phyloP scores from a whole-genome alignment of 108 stramenopile genomes.

The Licmophora abbreviata region DNA sequence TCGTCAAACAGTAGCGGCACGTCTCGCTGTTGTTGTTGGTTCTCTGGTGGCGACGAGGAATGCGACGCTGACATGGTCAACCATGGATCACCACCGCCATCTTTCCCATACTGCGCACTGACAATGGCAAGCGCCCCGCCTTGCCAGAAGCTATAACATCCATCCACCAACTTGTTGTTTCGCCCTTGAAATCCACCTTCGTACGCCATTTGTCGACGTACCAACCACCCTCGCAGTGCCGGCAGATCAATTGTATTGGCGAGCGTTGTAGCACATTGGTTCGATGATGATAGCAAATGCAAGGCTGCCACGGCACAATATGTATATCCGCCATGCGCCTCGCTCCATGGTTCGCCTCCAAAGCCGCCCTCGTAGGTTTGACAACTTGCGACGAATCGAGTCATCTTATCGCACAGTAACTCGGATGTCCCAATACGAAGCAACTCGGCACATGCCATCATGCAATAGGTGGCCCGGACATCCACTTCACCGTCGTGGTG shows the following conservation, averaged over 20 bases:
- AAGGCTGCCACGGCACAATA: slow-evolving; percentile 91
- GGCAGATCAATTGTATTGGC: slow-evolving; percentile 47
- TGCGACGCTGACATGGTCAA: slow-evolving; percentile 9
- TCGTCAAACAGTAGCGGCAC: slow-evolving; percentile 50
- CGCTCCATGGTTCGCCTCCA: slow-evolving; percentile 89
- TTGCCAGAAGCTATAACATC: slow-evolving; percentile 99
- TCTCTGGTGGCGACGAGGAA: background rate
- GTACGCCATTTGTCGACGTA: slow-evolving; percentile 73
- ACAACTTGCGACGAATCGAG: slow-evolving; percentile 53
- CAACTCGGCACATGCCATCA: slow-evolving; percentile 66
- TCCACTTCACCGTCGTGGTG: slow-evolving; percentile 97
- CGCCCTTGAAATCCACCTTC: slow-evolving; percentile 97
- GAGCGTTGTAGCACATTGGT: slow-evolving; percentile 6
- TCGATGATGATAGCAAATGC: slow-evolving; percentile 13
- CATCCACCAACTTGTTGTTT: slow-evolving; percentile 97
- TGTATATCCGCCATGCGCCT: slow-evolving; percentile 98
- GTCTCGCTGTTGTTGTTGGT: too few relatives aligned
- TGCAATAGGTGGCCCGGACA: slow-evolving; percentile 90
- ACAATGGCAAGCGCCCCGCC: slow-evolving; percentile 82
- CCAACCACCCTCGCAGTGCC: slow-evolving; percentile 75
- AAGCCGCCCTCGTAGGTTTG: slow-evolving; percentile 99
- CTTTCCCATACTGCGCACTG: slow-evolving; percentile 15
- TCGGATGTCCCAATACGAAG: slow-evolving; percentile 53
- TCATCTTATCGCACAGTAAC: slow-evolving; percentile 28
- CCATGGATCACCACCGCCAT: slow-evolving; percentile 3